Evolutionary conservation across 352 stramenopile genomes (phyloP).

Genomic region (Phytopythium vexans): DNA sequence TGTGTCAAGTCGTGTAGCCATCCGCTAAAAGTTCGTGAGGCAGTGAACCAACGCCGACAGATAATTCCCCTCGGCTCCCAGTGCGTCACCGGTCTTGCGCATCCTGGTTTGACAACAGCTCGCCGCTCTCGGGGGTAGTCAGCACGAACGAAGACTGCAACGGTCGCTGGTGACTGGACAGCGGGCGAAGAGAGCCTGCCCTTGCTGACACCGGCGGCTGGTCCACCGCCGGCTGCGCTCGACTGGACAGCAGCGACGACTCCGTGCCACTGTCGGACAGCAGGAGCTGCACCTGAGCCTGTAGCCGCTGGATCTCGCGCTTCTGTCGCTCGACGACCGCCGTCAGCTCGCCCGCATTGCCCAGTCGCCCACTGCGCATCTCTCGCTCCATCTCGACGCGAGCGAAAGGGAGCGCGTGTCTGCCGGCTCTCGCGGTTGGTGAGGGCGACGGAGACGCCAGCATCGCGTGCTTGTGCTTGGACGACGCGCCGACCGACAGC

Average conservation of each 20-base stretch:
- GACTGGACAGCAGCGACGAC: too few species aligned
- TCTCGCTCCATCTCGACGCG: slow-evolving; percentile 37
- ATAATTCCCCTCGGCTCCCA: too few species aligned
- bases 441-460: slow-evolving; percentile 1
- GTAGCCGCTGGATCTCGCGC: slow-evolving; percentile 64
- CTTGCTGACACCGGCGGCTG: too few species aligned
- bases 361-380: slow-evolving; percentile 14
- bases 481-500: slow-evolving; percentile 19
- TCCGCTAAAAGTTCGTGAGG: too few species aligned
- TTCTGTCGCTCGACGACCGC: slow-evolving; percentile 52
- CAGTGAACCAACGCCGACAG: too few species aligned
- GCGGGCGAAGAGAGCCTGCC: too few species aligned
- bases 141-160: slow-evolving; percentile 52
- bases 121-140: slow-evolving; percentile 6
- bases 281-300: slow-evolving; percentile 63
- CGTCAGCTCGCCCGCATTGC: slow-evolving; percentile 40
- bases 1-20: too few species aligned
- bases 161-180: too few species aligned
- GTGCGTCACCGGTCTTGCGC: too few species aligned
- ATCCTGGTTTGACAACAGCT: too few species aligned
- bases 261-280: slow-evolving; percentile 18
- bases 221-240: too few species aligned
- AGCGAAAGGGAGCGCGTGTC: slow-evolving; percentile 37
- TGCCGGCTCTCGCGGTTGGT: neutral
- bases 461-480: slow-evolving; percentile 17